Evolutionary conservation across 2,329 filamentous ascomycete species (phyloP).

Genomic region (Fusarium succisae): DNA sequence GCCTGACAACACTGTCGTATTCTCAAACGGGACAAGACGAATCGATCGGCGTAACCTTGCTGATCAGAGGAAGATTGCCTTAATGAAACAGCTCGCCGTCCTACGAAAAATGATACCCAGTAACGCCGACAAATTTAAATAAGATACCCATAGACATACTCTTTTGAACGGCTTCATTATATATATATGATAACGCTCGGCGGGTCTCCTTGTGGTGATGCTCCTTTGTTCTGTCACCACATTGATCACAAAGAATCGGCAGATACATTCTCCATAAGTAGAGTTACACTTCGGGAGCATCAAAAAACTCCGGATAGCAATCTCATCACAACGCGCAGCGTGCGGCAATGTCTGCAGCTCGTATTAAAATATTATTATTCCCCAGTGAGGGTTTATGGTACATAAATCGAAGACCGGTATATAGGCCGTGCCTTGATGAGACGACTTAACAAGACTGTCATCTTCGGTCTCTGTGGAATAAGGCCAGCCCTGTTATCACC

Average conservation of each 20-base stretch:
- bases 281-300: not conserved
- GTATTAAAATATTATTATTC: not conserved
- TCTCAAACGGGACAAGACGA: slow-evolving; percentile 68
- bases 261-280: not conserved
- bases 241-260: not conserved
- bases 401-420: not conserved
- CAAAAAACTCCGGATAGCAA: not conserved
- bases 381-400: not conserved
- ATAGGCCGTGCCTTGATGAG: not conserved
- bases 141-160: slow-evolving; percentile 22
- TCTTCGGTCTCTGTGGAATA: slow-evolving; percentile 24
- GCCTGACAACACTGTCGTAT: slow-evolving; percentile 75
- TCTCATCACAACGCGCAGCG: not conserved
- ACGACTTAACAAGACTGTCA: not conserved
- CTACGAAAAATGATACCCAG: slow-evolving; percentile 73
- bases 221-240: not conserved
- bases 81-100: slow-evolving; percentile 75
- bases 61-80: slow-evolving; percentile 69
- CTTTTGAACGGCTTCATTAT: not conserved
- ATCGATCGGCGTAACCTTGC: slow-evolving; percentile 68
- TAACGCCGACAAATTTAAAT: slow-evolving; percentile 63
- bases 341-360: not conserved
- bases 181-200: not conserved
- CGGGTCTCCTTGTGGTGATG: not conserved
- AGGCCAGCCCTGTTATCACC: slow-evolving; percentile 30